These are phyloP conservation scores for Spatholobus suberectus DNA, from an alignment of 306 rosid genomes.

Conservation along the genomic window DNA sequence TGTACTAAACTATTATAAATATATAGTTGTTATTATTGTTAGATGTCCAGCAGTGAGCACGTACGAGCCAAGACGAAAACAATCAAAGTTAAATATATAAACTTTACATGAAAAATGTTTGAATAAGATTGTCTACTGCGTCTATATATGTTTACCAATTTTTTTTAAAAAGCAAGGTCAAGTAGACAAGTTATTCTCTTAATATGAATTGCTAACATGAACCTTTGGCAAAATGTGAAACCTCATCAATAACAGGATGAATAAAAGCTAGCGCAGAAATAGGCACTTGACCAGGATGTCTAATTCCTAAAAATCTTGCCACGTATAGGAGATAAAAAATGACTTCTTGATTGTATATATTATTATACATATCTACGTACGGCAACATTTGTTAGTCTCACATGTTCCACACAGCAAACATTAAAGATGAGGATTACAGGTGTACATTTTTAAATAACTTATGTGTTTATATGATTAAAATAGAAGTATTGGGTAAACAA, in stretches of 20 bases:
- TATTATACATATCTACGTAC: too few relatives aligned
- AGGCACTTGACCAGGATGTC: conserved; percentile 44
- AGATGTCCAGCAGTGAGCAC: too few relatives aligned
- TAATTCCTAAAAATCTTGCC: conserved; percentile 5
- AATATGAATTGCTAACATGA: background rate
- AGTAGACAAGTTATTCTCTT: background rate
- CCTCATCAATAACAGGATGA: background rate
- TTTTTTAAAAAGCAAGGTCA: background rate
- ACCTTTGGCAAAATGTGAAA: background rate
- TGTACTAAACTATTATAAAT: background rate
- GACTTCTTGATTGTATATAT: background rate
- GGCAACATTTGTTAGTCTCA: background rate
- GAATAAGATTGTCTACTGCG: background rate
- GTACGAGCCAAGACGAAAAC: too few relatives aligned
- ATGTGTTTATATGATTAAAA: background rate
- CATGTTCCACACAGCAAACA: background rate
- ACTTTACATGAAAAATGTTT: background rate
- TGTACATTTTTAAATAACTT: background rate
- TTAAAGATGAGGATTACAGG: background rate
- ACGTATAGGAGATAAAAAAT: background rate
- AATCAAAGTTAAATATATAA: background rate
- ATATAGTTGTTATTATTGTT: too few relatives aligned
- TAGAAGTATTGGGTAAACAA: background rate
- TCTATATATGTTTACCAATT: background rate
- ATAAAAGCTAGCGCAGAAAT: conserved; percentile 7